A percentile compares a stretch with the other conserved stretches of the same genome.
Evolutionary conservation across 2,329 filamentous ascomycete genomes (phyloP).

Genomic region (Diaporthe humulicola): DNA sequence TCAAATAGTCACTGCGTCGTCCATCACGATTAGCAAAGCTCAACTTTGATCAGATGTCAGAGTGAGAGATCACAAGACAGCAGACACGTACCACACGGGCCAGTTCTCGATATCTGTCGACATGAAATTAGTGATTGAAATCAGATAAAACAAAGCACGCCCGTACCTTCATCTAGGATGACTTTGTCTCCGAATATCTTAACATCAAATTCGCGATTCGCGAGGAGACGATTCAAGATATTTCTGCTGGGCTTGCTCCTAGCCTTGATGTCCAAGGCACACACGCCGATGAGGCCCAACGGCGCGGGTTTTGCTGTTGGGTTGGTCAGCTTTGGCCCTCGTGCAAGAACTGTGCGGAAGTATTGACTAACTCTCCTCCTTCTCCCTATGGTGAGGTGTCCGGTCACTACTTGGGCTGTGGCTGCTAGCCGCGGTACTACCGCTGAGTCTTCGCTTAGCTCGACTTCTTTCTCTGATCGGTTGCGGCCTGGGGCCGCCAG

Average conservation of each 20-base stretch:
- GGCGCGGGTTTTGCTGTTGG: constrained; percentile 67
- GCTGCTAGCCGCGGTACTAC: constrained; percentile 85
- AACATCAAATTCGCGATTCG: constrained; percentile 93
- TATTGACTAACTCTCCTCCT: constrained; percentile 63
- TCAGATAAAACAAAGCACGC: not conserved
- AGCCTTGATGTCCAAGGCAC: constrained; percentile 94
- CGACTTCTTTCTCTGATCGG: constrained; percentile 69
- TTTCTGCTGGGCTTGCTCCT: constrained; percentile 97
- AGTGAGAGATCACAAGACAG: not conserved
- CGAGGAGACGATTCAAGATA: constrained; percentile 91
- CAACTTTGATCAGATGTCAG: not conserved
- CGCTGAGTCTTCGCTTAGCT: constrained; percentile 82
- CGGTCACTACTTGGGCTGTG: constrained; percentile 83
- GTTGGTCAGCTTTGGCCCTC: constrained; percentile 46
- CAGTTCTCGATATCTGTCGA: constrained; percentile 86
- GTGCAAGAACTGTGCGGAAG: constrained; percentile 23
- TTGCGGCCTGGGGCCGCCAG: constrained; percentile 54
- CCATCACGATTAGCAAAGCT: constrained; percentile 43
- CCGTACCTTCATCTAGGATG: constrained; percentile 87
- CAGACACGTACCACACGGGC: constrained; percentile 79
- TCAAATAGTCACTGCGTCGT: constrained; percentile 81
- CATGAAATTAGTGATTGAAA: constrained; percentile 38
- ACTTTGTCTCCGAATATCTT: constrained; percentile 99
- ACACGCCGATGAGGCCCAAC: constrained; percentile 86
- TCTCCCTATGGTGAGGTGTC: constrained; percentile 67